Base-by-base conservation (phyloP, 371 early-diverging fungal genomes). In the Nematocida sp. region DNA sequence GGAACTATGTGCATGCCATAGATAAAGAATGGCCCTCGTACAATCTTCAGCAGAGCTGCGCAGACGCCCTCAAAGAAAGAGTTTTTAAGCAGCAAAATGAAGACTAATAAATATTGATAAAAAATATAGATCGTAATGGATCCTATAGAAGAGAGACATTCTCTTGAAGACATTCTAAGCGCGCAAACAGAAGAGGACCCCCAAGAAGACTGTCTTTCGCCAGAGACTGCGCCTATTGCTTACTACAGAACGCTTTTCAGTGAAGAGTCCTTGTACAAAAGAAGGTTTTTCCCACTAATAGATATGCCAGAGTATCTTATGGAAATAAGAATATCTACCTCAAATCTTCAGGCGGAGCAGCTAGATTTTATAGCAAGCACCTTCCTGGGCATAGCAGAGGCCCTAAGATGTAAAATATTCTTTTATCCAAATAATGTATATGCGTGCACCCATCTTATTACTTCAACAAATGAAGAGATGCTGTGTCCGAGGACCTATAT, bases 1-100 rank as follows among this genome's bases (percentile, higher is more conserved):
- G 75, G 75, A 71, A 71, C 75, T 71, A 71, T 45, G 63, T 63
- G 5, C 13, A 2, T 7, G 75, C 50, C 4, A 11, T 71, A 20
- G 42, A 55, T 20, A 26, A 47, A 55, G 56, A 20, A 20, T 54
- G 20, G 30, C 67, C 67, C 4, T 32, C 9, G 39, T 3, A 23
- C 16, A 13, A 30, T 7, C 2, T 67, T 7, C 35, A 55, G 11
- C 7, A 55, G 33, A 13, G 2, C 23, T 67, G 67, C 30, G 38
- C 25, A 25, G 42, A 3, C 4, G 11, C 16, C 9, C 20, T 65
- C 5, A 26, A 55, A 32, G 9, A 30, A 23, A 55, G 39, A 32
- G 36, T 36, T 11, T 13, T 54, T 3, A 26, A 55, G 30, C 18
- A 57, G 25, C 42, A 59, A 18, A 30, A 59, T 60, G 69, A 59